Evolutionary conservation across 2,329 filamentous ascomycete species (phyloP).

Genomic region (Cladosporium sp.): DNA sequence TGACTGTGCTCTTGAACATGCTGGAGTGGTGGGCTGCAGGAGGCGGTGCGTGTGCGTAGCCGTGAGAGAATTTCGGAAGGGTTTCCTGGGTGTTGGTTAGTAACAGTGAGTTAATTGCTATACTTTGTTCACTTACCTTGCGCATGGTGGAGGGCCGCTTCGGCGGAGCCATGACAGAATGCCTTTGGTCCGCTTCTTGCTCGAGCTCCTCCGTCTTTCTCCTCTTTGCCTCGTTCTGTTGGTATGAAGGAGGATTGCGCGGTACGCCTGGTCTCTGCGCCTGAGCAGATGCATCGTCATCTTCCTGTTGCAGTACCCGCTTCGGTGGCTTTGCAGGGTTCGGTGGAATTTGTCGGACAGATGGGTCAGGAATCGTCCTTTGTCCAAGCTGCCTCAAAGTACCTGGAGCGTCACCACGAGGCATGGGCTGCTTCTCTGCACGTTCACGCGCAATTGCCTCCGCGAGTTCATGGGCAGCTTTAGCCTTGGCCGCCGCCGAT

Average conservation of each 20-base stretch:
- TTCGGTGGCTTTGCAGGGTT: conserved; percentile 70
- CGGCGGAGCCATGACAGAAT: conserved; percentile 71
- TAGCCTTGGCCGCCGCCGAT: conserved; percentile 24
- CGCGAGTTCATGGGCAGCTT: conserved; percentile 29
- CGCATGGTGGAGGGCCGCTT: conserved; percentile 71
- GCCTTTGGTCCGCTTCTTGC: conserved; percentile 52
- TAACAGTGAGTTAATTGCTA: neutral
- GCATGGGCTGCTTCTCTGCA: conserved; percentile 28
- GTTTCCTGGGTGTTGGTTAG: conserved; percentile 44
- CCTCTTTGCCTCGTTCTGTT: conserved; percentile 70
- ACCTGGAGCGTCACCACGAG: conserved; percentile 45
- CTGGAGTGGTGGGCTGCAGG: conserved; percentile 41
- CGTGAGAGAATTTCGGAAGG: conserved; percentile 54
- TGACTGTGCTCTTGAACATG: conserved; percentile 61
- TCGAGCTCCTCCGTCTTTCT: conserved; percentile 69
- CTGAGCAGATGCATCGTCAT: conserved; percentile 55
- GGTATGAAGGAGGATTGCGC: conserved; percentile 44
- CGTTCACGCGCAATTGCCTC: conserved; percentile 32
- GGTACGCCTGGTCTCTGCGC: conserved; percentile 49
- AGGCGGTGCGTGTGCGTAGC: conserved; percentile 55
- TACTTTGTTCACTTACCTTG: conserved; percentile 52
- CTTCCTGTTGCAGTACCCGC: conserved; percentile 62
- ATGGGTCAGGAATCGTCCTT: conserved; percentile 53
- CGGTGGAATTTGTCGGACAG: conserved; percentile 53
- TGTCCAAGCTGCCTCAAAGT: conserved; percentile 54